Evolutionary conservation across 1,139 yeast species (phyloP).

Genomic region (Magnusiomyces paraingens): DNA sequence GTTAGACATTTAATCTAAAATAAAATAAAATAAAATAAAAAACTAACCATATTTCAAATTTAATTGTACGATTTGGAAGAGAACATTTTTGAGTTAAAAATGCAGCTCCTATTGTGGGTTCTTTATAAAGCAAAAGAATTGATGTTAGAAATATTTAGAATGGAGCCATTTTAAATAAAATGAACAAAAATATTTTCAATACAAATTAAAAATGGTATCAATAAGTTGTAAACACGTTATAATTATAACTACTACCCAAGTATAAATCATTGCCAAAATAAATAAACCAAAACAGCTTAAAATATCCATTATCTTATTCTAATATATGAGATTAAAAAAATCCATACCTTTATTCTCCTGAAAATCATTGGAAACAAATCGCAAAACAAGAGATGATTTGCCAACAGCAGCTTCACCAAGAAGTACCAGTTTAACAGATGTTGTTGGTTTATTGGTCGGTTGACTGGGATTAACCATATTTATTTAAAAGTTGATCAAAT

Average conservation of each 20-base stretch:
- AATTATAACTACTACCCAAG: too few species aligned
- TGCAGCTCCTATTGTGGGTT: conserved; percentile 98
- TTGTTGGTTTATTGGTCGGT: conserved; percentile 40
- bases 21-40: background rate
- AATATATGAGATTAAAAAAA: too few species aligned
- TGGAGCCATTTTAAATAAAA: too few species aligned
- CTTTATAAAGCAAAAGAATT: conserved; percentile 26
- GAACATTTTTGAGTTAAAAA: conserved; percentile 92
- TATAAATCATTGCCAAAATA: too few species aligned
- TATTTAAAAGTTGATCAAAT: background rate
- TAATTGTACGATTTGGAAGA: conserved; percentile 82
- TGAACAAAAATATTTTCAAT: too few species aligned
- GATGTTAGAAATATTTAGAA: background rate
- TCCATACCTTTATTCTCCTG: conserved; percentile 74
- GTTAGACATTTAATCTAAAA: background rate
- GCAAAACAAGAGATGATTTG: conserved; percentile 81
- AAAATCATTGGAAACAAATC: conserved; percentile 93
- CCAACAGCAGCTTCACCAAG: conserved; percentile 99
- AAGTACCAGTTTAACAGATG: conserved; percentile 81
- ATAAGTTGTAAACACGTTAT: too few species aligned
- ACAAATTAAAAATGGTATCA: too few species aligned
- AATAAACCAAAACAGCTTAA: too few species aligned
- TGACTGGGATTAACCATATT: conserved; percentile 3
- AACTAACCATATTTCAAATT: conserved; percentile 81
- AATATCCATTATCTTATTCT: too few species aligned